Base-by-base conservation (phyloP, 1,284 basidiomycete genomes). In the Irpex sp. region DNA sequence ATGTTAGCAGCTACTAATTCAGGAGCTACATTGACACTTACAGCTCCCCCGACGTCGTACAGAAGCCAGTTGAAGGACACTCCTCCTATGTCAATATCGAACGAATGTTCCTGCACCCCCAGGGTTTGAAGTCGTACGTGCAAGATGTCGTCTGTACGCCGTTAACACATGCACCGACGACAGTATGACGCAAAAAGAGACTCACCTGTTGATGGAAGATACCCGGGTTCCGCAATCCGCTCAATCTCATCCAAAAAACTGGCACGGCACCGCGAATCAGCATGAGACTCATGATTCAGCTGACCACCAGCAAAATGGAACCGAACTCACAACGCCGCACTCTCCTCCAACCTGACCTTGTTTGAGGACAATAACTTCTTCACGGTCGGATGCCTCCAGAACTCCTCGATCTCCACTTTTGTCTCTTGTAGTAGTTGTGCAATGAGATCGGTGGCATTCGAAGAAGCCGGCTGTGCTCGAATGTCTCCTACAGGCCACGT, bases 31-130 rank as follows among this genome's bases (percentile, higher is more conserved):
- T 88, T 73, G 70, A 44, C 59, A 77, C 88, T 73, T 70, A 92
- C 89, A 60, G 89, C 88, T 58, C 91, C 91, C 51, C 91, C 91
- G 48, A 93, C 91, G 71, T 93, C 91, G 73, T 89, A 92, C 62
- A 93, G 77, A 63, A 86, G 81, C 89, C 89, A 92, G 64, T 86
- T 83, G 72, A 89, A 89, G 59, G 79, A 79, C 59, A 79, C 79
- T 2, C 86, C 85, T 49, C 82, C 85, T 65, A 87, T 80, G 66
- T 81, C 79, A 67, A 91, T 84, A 63, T 87, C 83, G 70, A 91
- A 91, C 0, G 82, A 79, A 70, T 92, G 88, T 67, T 93, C 91
- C 66, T 87, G 85, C 31, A 93, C 86, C 5, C 91, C 91, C 38
- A 93, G 77, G 0, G 91, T 92, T 74, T 91, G 90, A 36, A 93